phyloP scores from a whole-genome alignment of 495 filamentous ascomycete genomes.

The Clavariopsis aquatica region DNA sequence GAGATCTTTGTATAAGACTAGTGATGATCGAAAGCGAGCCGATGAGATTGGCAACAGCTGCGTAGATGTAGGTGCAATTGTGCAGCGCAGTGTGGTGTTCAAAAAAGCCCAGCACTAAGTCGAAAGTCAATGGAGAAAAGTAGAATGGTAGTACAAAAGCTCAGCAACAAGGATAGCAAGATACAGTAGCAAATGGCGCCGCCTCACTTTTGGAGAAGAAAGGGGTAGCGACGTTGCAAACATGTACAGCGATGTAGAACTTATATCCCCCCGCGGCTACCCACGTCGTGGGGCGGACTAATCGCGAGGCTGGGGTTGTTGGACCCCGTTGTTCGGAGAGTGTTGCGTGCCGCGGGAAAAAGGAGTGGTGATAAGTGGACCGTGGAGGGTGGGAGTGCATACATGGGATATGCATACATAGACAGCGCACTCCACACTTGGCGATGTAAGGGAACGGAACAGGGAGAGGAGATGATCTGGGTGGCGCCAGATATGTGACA shows the following conservation, averaged over 20 bases:
- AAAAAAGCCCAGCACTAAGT: too few relatives aligned
- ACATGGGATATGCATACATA: neutral
- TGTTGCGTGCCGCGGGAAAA: neutral
- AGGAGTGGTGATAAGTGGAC: neutral
- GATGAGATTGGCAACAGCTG: too few relatives aligned
- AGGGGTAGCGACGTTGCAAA: neutral
- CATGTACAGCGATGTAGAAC: constrained; percentile 3
- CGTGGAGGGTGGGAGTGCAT: constrained; percentile 12
- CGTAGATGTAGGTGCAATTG: too few relatives aligned
- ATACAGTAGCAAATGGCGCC: neutral
- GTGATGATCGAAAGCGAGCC: too few relatives aligned
- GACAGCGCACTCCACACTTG: constrained; percentile 23
- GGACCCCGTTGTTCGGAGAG: constrained; percentile 7
- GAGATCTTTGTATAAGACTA: too few relatives aligned
- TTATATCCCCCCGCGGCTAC: constrained; percentile 19
- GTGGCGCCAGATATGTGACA: neutral
- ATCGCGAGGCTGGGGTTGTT: neutral
- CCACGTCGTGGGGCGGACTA: neutral
- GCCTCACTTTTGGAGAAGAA: neutral
- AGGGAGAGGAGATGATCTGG: constrained; percentile 19
- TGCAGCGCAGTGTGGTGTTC: too few relatives aligned
- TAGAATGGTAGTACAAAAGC: neutral
- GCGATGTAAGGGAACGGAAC: constrained; percentile 9
- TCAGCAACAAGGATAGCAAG: constrained; percentile 1
- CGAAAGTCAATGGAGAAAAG: neutral